phyloP scores from a whole-genome alignment of 148 eudicot genomes.

The Spergularia bocconei region DNA sequence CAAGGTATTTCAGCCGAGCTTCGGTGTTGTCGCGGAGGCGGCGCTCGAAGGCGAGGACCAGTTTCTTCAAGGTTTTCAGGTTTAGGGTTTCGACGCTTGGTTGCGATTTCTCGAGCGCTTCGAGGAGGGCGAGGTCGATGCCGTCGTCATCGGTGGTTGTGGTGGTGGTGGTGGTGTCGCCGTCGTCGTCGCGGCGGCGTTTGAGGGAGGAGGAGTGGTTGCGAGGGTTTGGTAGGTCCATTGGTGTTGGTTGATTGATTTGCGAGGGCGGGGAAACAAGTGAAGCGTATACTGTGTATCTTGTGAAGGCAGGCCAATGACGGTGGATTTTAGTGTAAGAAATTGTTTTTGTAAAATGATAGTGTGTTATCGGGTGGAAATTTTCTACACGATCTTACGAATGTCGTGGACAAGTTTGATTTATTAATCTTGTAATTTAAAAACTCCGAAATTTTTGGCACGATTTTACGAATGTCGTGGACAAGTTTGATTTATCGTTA shows the following conservation, averaged over 20 bases:
- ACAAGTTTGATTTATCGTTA: too few species aligned
- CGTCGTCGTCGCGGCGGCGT: conserved; percentile 40
- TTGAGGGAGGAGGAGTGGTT: conserved; percentile 38
- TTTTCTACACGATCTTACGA: too few species aligned
- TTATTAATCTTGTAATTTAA: too few species aligned
- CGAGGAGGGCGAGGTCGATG: conserved; percentile 82
- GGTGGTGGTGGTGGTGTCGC: conserved; percentile 27
- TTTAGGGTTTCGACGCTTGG: conserved; percentile 62
- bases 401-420: too few species aligned
- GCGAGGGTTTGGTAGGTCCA: conserved; percentile 37
- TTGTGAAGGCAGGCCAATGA: too few species aligned
- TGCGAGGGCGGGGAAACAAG: too few species aligned
- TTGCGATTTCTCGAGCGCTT: conserved; percentile 76
- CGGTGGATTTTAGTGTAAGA: too few species aligned
- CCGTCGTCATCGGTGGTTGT: conserved; percentile 12
- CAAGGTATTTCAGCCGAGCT: conserved; percentile 85
- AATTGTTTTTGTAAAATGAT: too few species aligned
- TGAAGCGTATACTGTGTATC: too few species aligned
- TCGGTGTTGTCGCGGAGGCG: conserved; percentile 89
- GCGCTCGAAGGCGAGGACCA: conserved; percentile 84
- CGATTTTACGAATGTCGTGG: too few species aligned
- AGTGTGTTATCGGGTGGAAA: too few species aligned
- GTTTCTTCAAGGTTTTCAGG: conserved; percentile 76
- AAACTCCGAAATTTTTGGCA: too few species aligned
- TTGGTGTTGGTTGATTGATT: not conserved